These are phyloP conservation scores for Porphyrellus sp. DNA, from an alignment of 1,284 basidiomycete species.

Conservation along the genomic window DNA sequence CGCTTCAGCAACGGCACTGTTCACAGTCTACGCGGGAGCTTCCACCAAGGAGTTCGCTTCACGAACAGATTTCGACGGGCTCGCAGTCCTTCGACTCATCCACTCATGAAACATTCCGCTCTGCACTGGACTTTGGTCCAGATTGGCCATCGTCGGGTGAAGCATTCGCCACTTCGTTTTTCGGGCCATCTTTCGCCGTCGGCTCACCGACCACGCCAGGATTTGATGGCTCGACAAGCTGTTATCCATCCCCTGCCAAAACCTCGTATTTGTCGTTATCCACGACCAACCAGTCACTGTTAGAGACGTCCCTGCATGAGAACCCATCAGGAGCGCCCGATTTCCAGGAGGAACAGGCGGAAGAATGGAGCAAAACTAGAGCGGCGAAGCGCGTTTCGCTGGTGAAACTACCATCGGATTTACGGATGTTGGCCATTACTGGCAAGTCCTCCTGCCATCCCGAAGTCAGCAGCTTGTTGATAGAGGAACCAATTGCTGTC, in stretches of 20 bases:
- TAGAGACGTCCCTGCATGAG: slow-evolving; percentile 38
- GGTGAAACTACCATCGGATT: slow-evolving; percentile 62
- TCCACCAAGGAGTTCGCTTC: slow-evolving; percentile 23
- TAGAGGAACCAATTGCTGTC: slow-evolving; percentile 7
- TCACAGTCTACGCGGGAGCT: slow-evolving; percentile 39
- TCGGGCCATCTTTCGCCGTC: slow-evolving; percentile 34
- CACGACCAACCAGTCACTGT: slow-evolving; percentile 29
- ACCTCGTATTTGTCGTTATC: slow-evolving; percentile 32
- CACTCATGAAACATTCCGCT: slow-evolving; percentile 58
- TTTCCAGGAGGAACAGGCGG: slow-evolving; percentile 61
- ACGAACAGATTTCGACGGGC: slow-evolving; percentile 24
- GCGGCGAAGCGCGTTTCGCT: slow-evolving; percentile 81
- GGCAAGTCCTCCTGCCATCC: slow-evolving; percentile 18
- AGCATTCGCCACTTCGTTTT: slow-evolving; percentile 34
- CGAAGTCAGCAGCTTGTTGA: slow-evolving; percentile 6
- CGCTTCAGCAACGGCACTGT: slow-evolving; percentile 48
- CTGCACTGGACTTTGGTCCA: slow-evolving; percentile 55
- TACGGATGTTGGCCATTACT: slow-evolving; percentile 39
- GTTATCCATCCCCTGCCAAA: slow-evolving; percentile 25
- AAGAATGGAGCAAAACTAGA: slow-evolving; percentile 81
- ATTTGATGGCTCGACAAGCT: slow-evolving; percentile 11
- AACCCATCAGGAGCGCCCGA: slow-evolving; percentile 45
- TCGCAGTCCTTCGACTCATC: slow-evolving; percentile 47
- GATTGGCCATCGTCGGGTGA: slow-evolving; percentile 46
- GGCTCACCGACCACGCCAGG: slow-evolving; percentile 38